Base-by-base conservation (phyloP, 352 stramenopile species). In the Pythium aristosporum region DNA sequence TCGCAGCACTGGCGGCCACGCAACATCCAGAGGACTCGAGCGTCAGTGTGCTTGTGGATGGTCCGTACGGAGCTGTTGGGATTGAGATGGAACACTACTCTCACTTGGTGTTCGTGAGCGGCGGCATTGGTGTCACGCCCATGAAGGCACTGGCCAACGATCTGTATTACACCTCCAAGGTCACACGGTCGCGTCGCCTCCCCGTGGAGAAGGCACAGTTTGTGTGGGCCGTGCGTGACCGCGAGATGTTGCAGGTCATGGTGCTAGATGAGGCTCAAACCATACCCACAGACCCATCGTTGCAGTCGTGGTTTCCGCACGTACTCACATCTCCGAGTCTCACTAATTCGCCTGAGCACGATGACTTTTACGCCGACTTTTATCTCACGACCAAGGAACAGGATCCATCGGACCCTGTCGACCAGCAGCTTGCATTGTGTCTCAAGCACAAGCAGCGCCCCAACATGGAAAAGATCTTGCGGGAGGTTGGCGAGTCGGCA, bases 71-170 rank as follows among this genome's bases (percentile, higher is more conserved):
- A 0, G 67, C 70, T 10, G 36, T 81, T 0, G 63, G 67, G 9
- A 61, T 88, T 52, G 77, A 90, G 46, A 64, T 90, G n/a, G 37
- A 69, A 11, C 65, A 49, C 41, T 90, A 88, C 68, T 83, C 76
- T 0, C 76, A 88, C 60, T 61, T 87, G 8, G 68, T 79, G 5
- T 60, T 90, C 20, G 61, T 88, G 23, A 67, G 70, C 25, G 73
- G 73, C 13, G 79, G 79, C 36, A 80, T 88, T 48, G 76, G 76
- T 3, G 65, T 86, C 61, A 86, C 79, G 0, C 76, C 79, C 0
- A 85, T 88, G 73, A 65, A 76, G 2, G 79, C 71, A 2, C 63
- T 85, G 12, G 69, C 77, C 1, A 88, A 88, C 58, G 73, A 72
- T 37, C 20, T 83, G 2, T 61, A 78, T 52, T 64, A 78, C 50